Conservation (phyloP, 352 stramenopile species). For the Pythium aristosporum region DNA sequence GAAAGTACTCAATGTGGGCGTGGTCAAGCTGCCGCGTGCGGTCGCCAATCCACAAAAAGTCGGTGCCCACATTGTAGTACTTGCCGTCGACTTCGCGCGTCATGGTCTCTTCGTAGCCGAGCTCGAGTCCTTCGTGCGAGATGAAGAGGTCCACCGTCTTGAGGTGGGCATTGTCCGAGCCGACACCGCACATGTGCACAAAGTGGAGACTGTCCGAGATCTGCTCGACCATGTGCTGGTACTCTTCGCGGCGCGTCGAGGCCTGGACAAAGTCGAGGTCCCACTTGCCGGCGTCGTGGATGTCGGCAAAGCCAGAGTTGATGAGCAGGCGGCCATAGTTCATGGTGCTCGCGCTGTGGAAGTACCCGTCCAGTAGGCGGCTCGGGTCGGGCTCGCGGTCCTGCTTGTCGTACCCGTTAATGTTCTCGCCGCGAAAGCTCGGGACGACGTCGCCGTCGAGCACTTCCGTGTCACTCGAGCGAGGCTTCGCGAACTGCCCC, state of each 20-base stretch:
- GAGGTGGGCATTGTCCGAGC: conserved; percentile 86
- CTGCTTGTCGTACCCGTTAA: conserved; percentile 95
- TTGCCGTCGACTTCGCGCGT: conserved; percentile 93
- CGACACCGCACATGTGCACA: conserved; percentile 93
- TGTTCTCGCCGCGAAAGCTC: conserved; percentile 98
- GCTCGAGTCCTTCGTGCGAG: conserved; percentile 97
- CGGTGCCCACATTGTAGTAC: conserved; percentile 97
- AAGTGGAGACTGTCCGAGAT: conserved; percentile 98
- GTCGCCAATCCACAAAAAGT: conserved; percentile 99
- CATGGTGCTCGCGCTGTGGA: conserved; percentile 96
- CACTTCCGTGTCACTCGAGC: conserved; percentile 93
- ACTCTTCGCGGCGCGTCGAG: conserved; percentile 91
- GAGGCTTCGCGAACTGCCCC: conserved; percentile 98
- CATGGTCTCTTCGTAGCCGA: conserved; percentile 98
- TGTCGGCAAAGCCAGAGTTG: conserved; percentile 95
- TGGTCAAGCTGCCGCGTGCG: conserved; percentile 97
- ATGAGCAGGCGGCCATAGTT: conserved; percentile 97
- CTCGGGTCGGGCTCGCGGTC: conserved; percentile 92
- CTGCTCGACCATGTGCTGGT: conserved; percentile 95
- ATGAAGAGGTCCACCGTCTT: conserved; percentile 97
- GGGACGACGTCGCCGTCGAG: conserved; percentile 94
- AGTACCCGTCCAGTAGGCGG: conserved; percentile 96
- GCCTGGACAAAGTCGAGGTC: conserved; percentile 98
- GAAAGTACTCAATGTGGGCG: conserved; percentile 98
- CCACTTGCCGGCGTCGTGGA: conserved; percentile 96